A percentile compares a stretch with the other conserved stretches of the same genome.
phyloP scores from a whole-genome alignment of 2,329 filamentous ascomycete genomes.

The Aplosporella prunicola region DNA sequence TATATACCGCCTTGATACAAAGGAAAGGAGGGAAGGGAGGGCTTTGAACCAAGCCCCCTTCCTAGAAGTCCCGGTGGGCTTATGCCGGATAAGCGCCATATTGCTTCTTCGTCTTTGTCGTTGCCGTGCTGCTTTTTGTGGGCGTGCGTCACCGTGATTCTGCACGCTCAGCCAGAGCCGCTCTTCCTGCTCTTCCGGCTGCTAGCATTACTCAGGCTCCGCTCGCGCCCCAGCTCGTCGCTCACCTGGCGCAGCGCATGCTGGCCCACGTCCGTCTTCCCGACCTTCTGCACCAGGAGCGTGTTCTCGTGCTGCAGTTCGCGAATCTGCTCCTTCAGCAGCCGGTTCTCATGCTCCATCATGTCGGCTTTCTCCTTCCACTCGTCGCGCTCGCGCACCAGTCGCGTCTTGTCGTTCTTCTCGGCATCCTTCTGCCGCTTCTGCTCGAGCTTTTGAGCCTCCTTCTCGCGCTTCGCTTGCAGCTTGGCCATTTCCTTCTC shows the following conservation, averaged over 20 bases:
- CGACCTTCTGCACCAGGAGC: constrained; percentile 36
- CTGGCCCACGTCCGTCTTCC: constrained; percentile 28
- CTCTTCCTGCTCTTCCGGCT: constrained; percentile 7
- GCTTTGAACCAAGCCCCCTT: no score
- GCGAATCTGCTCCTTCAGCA: constrained; percentile 43
- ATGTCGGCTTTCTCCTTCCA: constrained; percentile 36
- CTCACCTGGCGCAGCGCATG: constrained; percentile 24
- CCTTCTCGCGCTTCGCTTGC: constrained; percentile 55
- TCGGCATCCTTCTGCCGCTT: constrained; percentile 54
- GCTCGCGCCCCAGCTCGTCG: constrained; percentile 20
- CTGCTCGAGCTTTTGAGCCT: constrained; percentile 55
- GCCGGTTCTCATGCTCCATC: constrained; percentile 40
- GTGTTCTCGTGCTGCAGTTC: constrained; percentile 51
- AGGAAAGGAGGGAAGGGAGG: no score
- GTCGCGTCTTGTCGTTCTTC: constrained; percentile 36
- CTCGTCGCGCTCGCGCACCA: constrained; percentile 42
- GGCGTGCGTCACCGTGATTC: no score
- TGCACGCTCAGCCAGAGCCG: no score
- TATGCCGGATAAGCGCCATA: no score
- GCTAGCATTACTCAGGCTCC: constrained; percentile 13
- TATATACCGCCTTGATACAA: no score
- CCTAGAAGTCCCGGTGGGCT: no score
- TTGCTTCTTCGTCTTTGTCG: no score
- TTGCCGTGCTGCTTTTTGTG: no score
- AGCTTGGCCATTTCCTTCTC: constrained; percentile 48